Base-by-base conservation (phyloP, 208 protist genomes). In the Phytomonas serpens region DNA sequence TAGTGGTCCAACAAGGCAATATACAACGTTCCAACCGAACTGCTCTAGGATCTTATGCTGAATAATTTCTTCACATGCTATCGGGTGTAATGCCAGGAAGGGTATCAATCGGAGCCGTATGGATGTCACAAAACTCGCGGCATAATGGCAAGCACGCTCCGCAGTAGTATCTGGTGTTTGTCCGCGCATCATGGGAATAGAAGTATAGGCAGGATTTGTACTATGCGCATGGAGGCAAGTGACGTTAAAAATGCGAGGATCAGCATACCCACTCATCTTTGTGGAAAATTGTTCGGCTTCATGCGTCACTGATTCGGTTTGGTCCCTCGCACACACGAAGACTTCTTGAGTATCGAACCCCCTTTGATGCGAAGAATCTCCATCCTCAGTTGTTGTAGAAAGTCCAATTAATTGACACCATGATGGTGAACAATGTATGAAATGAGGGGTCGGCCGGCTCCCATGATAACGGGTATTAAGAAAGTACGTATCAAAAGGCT, bases 51-150 rank as follows among this genome's bases (percentile, higher is more conserved):
- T 1, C 27, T 57, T 57, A 57, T 57, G 47, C 2, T 57, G 47
- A 0, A 27, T 57, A 57, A 57, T 27, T 57, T 57, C 16, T 57
- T 57, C 47, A 57, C 47, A 19, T 57, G 0, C 19, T 27, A 57
- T 7, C 0, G 19, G 47, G 19, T 57, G 47, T 1, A 57, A 19
- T 27, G 16, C 5, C 16, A 57, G 16, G 7, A 57, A 57, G 23
- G 47, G 47, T 19, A 57, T 57, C 47, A 57, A 57, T 57, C 47
- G 47, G 47, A 57, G 47, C 47, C 23, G 47, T 57, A 57, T 27
- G 23, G 47, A 57, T 6, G 47, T 57, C 27, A 57, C 19, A 16
- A 57, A 57, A 27, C 47, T 57, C 19, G 47, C 47, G 23, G 47
- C 47, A 57, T 57, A 57, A 27, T 57, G 47, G 47, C 13, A 27